These are phyloP conservation scores for Meyerozyma smithsonii DNA, from an alignment of 1,139 yeast species.

Conservation along the genomic window DNA sequence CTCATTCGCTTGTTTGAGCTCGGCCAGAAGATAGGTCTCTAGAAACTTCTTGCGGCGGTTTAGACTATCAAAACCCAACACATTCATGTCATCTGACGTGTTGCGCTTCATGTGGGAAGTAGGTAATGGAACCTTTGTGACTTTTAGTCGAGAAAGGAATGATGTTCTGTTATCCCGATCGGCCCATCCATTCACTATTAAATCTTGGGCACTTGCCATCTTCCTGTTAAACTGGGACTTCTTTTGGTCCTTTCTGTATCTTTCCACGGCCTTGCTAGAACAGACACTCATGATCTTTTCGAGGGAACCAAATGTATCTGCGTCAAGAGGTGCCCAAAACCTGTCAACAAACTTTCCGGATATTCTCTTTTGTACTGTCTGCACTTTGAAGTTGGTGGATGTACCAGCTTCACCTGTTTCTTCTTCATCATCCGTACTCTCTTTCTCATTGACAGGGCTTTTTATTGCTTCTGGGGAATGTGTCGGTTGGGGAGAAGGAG, in stretches of 20 bases:
- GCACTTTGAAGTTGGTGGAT: conserved; percentile 9
- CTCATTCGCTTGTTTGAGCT: conserved; percentile 34
- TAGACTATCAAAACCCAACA: conserved; percentile 30
- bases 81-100: conserved; percentile 16
- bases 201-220: conserved; percentile 23
- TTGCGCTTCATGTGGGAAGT: conserved; percentile 14
- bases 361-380: conserved; percentile 17
- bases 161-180: conserved; percentile 21
- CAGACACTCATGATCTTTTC: conserved; percentile 28
- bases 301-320: conserved; percentile 17
- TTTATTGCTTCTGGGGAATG: too few relatives aligned
- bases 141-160: conserved; percentile 26
- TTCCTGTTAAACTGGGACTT: conserved; percentile 13
- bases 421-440: neutral
- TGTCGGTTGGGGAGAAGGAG: neutral
- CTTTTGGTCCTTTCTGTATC: conserved; percentile 14
- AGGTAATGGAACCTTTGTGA: conserved; percentile 33
- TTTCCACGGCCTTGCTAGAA: conserved; percentile 26
- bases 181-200: conserved; percentile 30
- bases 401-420: neutral
- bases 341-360: conserved; percentile 30
- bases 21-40: conserved; percentile 41
- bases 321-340: conserved; percentile 32
- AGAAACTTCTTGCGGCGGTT: conserved; percentile 25
- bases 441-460: neutral